phyloP scores from a whole-genome alignment of 139 green algal species.

The Tetradesmus lagerheimii region DNA sequence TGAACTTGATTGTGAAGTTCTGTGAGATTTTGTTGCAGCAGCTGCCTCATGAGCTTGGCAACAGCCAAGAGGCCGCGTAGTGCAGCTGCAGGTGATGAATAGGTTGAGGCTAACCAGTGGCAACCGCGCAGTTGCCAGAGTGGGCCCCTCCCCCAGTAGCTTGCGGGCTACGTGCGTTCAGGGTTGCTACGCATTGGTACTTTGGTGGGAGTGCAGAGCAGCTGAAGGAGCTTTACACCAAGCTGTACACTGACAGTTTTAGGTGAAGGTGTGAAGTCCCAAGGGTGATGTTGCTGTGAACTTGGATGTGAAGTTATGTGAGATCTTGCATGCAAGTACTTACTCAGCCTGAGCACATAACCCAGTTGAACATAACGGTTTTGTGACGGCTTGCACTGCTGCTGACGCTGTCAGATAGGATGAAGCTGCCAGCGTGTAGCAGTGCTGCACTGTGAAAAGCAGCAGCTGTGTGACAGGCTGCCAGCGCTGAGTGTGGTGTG shows the following conservation, averaged over 20 bases:
- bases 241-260: slow-evolving; percentile 70
- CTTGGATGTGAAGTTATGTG: neutral
- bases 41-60: neutral
- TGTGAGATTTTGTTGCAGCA: neutral
- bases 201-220: slow-evolving; percentile 49
- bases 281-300: neutral
- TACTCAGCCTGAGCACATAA: too few relatives aligned
- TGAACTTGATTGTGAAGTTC: neutral
- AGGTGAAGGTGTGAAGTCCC: slow-evolving; percentile 9
- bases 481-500: too few relatives aligned
- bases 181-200: slow-evolving; percentile 69
- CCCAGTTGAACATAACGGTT: too few relatives aligned
- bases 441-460: too few relatives aligned
- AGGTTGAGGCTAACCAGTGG: slow-evolving; percentile 66
- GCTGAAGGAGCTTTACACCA: slow-evolving; percentile 70
- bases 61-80: slow-evolving; percentile 9
- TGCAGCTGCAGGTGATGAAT: slow-evolving; percentile 59
- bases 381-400: too few relatives aligned
- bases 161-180: slow-evolving; percentile 65
- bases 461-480: too few relatives aligned
- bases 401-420: too few relatives aligned
- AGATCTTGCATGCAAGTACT: too few relatives aligned
- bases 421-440: too few relatives aligned
- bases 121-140: slow-evolving; percentile 65
- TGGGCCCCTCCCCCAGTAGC: too few relatives aligned